Evolutionary conservation across 129 eudicot genomes (phyloP).

Genomic region (Artemisia annua): DNA sequence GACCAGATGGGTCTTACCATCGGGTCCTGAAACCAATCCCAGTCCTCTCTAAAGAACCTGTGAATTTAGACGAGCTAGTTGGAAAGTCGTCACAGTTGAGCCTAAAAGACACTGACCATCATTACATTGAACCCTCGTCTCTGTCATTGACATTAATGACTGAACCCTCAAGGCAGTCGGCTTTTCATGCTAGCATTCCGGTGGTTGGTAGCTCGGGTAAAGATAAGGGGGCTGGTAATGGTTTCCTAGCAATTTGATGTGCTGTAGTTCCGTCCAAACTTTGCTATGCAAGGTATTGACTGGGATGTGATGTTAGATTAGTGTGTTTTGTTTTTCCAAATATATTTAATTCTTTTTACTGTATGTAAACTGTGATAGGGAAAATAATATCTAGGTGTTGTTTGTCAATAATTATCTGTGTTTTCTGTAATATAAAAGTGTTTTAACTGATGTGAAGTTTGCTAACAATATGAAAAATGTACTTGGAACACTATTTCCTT

Average conservation of each 20-base stretch:
- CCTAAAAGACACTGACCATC: conserved; percentile 44
- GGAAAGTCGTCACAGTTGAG: conserved; percentile 72
- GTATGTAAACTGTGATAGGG: conserved; percentile 20
- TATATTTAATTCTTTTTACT: conserved; percentile 33
- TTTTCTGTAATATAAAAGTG: conserved; percentile 8
- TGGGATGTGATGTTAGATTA: conserved; percentile 32
- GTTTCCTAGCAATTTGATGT: conserved; percentile 16
- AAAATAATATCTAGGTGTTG: conserved; percentile 29
- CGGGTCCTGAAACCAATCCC: conserved; percentile 61
- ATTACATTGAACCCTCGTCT: conserved; percentile 38
- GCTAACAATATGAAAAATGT: not conserved
- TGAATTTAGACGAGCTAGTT: conserved; percentile 62
- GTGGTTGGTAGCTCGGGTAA: conserved; percentile 28
- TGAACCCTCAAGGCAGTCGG: conserved; percentile 63
- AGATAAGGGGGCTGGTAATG: conserved; percentile 38
- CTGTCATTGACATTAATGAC: conserved; percentile 56
- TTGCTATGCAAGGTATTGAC: conserved; percentile 21
- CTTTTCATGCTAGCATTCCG: conserved; percentile 63
- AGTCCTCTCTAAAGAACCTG: conserved; percentile 52
- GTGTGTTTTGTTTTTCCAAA: conserved; percentile 10
- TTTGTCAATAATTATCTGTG: conserved; percentile 20
- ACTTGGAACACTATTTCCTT: not conserved
- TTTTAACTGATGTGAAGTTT: conserved; percentile 11
- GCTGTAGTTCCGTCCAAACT: not conserved
- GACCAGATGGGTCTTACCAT: conserved; percentile 45